These are phyloP conservation scores for Termitomyces sp. DNA, from an alignment of 768 basidiomycete genomes.

Conservation along the genomic window DNA sequence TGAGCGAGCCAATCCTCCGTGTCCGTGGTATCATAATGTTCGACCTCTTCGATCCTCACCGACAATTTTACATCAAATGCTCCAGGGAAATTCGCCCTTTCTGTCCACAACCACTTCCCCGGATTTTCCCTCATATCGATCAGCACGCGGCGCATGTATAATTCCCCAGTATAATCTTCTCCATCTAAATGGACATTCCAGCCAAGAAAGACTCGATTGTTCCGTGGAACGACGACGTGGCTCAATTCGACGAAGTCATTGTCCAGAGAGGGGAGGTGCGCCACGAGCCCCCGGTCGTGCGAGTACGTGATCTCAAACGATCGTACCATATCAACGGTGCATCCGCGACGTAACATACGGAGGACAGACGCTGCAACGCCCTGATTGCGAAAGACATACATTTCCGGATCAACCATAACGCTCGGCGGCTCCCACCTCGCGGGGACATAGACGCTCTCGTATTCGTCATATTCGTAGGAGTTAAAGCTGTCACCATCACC, in stretches of 20 bases:
- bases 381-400: conserved; percentile 20
- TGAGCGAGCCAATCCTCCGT: conserved; percentile 26
- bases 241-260: conserved; percentile 20
- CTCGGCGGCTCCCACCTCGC: conserved; percentile 58
- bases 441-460: conserved; percentile 27
- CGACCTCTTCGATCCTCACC: conserved; percentile 22
- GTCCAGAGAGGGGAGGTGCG: conserved; percentile 31
- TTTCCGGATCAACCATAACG: conserved; percentile 20
- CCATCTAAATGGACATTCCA: conserved; percentile 58
- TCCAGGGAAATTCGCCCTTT: conserved; percentile 16
- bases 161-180: conserved; percentile 38
- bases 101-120: conserved; percentile 26
- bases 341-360: conserved; percentile 52
- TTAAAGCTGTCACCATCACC: conserved; percentile 10
- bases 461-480: conserved; percentile 10
- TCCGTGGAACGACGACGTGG: conserved; percentile 18
- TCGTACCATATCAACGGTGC: conserved; percentile 51
- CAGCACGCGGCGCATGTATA: conserved; percentile 36
- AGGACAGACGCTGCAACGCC: conserved; percentile 14
- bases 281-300: conserved; percentile 49
- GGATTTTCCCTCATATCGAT: conserved; percentile 25
- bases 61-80: conserved; percentile 28
- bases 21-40: conserved; percentile 29
- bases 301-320: conserved; percentile 49
- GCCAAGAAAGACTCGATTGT: conserved; percentile 52